phyloP scores from a whole-genome alignment of 1,139 yeast genomes.

The Taphrina pruni region DNA sequence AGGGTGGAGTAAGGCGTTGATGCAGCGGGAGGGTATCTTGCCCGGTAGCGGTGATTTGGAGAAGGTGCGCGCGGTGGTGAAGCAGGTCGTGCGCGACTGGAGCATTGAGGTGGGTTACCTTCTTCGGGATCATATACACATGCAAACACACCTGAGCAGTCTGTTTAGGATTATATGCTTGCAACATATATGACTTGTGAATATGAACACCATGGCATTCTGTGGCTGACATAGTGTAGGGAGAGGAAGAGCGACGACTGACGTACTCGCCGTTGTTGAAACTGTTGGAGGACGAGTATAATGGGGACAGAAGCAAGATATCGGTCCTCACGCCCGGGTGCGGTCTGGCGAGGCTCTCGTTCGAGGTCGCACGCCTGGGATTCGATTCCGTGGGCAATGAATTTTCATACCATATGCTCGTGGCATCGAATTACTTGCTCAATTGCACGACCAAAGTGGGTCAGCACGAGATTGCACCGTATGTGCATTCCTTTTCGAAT shows the following conservation, averaged over 20 bases:
- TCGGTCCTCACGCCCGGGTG: constrained; percentile 78
- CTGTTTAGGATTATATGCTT: too few species aligned
- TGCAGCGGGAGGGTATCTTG: neutral
- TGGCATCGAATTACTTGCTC: constrained; percentile 68
- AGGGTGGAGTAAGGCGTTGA: constrained; percentile 4
- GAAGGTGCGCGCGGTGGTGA: constrained; percentile 65
- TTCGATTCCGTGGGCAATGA: constrained; percentile 86
- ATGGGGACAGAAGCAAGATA: constrained; percentile 52
- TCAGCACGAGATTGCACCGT: constrained; percentile 71
- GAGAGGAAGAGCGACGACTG: constrained; percentile 42
- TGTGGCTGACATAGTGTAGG: constrained; percentile 23
- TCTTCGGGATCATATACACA: too few species aligned
- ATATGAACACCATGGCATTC: too few species aligned
- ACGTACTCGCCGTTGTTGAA: constrained; percentile 59
- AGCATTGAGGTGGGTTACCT: constrained; percentile 51
- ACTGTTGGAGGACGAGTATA: constrained; percentile 57
- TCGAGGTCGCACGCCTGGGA: constrained; percentile 65
- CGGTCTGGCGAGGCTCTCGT: constrained; percentile 79
- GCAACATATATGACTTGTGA: too few species aligned
- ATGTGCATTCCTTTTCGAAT: constrained; percentile 74
- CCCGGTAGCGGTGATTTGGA: constrained; percentile 55
- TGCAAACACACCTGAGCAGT: too few species aligned
- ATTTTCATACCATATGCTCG: constrained; percentile 78
- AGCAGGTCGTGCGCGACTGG: constrained; percentile 81
- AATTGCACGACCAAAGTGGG: constrained; percentile 62